Percentiles rank a stretch among this genome's conserved stretches.
phyloP scores from a whole-genome alignment of 768 basidiomycete genomes.

The Leccinum fibrillosum region DNA sequence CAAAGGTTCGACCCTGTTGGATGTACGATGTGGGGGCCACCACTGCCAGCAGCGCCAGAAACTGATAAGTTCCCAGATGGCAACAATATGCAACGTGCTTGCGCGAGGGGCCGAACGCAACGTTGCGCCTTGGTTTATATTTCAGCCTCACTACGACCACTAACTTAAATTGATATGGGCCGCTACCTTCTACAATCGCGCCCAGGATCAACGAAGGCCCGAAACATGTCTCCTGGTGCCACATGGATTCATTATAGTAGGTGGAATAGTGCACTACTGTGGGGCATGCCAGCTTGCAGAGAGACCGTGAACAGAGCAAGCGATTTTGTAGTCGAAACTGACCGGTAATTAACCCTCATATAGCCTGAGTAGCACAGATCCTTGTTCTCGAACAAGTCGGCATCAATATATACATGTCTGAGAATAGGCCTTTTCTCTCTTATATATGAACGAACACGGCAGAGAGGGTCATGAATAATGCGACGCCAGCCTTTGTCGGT shows the following conservation, averaged over 20 bases:
- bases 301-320: neutral
- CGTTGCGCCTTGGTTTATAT: too few species aligned
- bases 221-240: too few species aligned
- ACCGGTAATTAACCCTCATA: neutral
- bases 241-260: neutral
- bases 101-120: neutral
- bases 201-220: too few species aligned
- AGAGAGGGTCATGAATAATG: neutral
- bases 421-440: conserved; percentile 3
- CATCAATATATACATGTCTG: neutral
- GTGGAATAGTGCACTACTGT: neutral
- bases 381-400: neutral
- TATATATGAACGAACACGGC: neutral
- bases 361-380: neutral
- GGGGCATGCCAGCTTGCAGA: neutral
- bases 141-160: too few species aligned
- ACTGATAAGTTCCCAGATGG: neutral
- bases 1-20: neutral
- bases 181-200: too few species aligned
- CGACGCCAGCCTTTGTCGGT: neutral
- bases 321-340: neutral
- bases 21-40: neutral
- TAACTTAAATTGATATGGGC: too few species aligned
- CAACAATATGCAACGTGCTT: neutral
- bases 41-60: neutral